Conservation (phyloP, 129 eudicot species). For the Glebionis coronaria region DNA sequence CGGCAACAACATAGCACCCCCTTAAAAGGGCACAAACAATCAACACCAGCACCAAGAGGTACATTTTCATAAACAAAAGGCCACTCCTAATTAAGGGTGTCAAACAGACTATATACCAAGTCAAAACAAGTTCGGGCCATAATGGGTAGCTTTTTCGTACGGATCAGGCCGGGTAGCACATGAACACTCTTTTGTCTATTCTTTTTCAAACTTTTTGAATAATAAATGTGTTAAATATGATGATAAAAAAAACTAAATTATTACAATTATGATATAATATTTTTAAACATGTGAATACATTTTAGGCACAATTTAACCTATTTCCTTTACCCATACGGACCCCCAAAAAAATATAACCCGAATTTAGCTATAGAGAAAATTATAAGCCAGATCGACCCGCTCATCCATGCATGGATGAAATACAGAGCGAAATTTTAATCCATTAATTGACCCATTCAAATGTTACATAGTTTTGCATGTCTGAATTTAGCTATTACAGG, state of each 20-base stretch:
- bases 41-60: slow-evolving; percentile 40
- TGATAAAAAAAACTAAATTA: neutral
- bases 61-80: slow-evolving; percentile 7
- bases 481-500: slow-evolving; percentile 38
- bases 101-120: neutral
- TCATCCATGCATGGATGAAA: too few relatives aligned
- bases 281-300: neutral
- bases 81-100: neutral
- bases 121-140: neutral
- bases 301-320: neutral
- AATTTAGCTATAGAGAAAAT: neutral
- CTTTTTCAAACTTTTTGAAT: neutral
- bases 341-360: neutral
- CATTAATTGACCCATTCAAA: neutral
- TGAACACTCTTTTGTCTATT: neutral
- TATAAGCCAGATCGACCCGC: too few relatives aligned
- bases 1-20: slow-evolving; percentile 26
- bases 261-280: neutral
- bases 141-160: neutral
- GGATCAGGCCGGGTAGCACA: neutral
- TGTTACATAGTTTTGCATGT: neutral
- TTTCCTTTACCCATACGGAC: neutral
- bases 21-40: slow-evolving; percentile 16
- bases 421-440: too few relatives aligned
- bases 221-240: neutral